Percentiles rank a stretch among this genome's conserved stretches.
Conservation (phyloP, 805 yeast genomes). For the Schizosaccharomyces pombe region DNA sequence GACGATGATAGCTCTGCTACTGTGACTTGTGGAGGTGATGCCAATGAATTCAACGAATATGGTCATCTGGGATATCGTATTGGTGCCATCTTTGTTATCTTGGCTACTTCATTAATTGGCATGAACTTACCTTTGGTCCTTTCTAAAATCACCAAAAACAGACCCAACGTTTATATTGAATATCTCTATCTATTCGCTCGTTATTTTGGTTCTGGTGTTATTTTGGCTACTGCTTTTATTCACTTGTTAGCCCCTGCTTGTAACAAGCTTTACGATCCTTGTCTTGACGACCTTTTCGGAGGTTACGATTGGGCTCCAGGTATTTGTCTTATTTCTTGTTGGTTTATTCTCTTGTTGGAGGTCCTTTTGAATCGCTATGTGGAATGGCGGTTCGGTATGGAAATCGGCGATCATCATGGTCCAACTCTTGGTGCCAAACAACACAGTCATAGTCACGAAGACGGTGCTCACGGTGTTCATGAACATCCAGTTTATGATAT, state of each 20-base stretch:
- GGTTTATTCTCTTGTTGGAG: conserved; percentile 23
- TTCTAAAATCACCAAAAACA: conserved; percentile 9
- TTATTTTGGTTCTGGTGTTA: conserved; percentile 44
- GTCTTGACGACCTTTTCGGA: conserved; percentile 26
- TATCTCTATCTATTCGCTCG: conserved; percentile 9
- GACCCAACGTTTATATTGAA: conserved; percentile 7
- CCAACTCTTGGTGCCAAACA: conserved; percentile 7
- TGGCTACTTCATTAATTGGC: conserved; percentile 22
- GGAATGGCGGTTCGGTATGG: conserved; percentile 16
- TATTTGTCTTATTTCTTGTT: conserved; percentile 24
- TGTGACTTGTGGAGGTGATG: conserved; percentile 1
- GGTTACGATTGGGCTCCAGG: conserved; percentile 35
- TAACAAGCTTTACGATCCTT: conserved; percentile 12
- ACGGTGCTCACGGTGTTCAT: not conserved
- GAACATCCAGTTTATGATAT: conserved; percentile 9
- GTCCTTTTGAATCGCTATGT: conserved; percentile 23
- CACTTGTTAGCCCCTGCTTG: conserved; percentile 9
- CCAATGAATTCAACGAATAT: conserved; percentile 17
- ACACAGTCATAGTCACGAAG: not conserved
- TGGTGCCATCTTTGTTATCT: conserved; percentile 38
- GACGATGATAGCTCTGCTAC: not conserved
- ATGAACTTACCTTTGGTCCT: conserved; percentile 23
- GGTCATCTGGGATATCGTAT: conserved; percentile 26
- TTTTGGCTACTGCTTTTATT: conserved; percentile 51
- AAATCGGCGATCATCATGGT: conserved; percentile 12